Conservation (phyloP, 768 basidiomycete species). For the Rhizopogon salebrosus region DNA sequence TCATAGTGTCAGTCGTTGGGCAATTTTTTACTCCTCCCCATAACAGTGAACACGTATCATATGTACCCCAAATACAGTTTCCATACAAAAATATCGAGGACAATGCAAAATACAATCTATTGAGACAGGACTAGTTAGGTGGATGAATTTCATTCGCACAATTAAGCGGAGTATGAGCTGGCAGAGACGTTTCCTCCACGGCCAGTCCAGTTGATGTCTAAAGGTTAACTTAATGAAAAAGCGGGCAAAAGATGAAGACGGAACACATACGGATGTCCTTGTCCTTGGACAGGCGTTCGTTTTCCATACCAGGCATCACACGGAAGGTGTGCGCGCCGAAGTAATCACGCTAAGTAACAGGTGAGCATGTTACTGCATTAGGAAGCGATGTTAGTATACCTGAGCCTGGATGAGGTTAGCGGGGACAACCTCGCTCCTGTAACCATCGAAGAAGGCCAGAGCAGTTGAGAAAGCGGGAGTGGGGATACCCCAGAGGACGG, state of each 20-base stretch:
- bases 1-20: no score
- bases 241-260: neutral
- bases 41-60: slow-evolving; percentile 10
- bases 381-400: slow-evolving; percentile 31
- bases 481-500: slow-evolving; percentile 95
- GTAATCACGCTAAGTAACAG: slow-evolving; percentile 74
- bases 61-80: slow-evolving; percentile 12
- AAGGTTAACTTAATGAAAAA: slow-evolving; percentile 1
- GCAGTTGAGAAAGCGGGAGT: slow-evolving; percentile 98
- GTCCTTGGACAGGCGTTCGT: slow-evolving; percentile 69
- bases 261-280: slow-evolving; percentile 79
- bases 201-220: slow-evolving; percentile 98
- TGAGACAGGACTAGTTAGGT: slow-evolving; percentile 2
- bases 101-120: slow-evolving; percentile 13
- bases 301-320: slow-evolving; percentile 89
- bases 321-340: slow-evolving; percentile 99
- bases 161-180: slow-evolving; percentile 71
- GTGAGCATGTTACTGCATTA: slow-evolving; percentile 4
- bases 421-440: slow-evolving; percentile 91
- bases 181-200: slow-evolving; percentile 94
- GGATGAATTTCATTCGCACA: neutral
- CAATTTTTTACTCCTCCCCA: slow-evolving; percentile 11
- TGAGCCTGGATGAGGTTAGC: slow-evolving; percentile 95
- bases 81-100: slow-evolving; percentile 1
- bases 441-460: slow-evolving; percentile 97